Base-by-base conservation (phyloP, 192 early-diverging fungal species). In the Haplosporangium gracile region DNA sequence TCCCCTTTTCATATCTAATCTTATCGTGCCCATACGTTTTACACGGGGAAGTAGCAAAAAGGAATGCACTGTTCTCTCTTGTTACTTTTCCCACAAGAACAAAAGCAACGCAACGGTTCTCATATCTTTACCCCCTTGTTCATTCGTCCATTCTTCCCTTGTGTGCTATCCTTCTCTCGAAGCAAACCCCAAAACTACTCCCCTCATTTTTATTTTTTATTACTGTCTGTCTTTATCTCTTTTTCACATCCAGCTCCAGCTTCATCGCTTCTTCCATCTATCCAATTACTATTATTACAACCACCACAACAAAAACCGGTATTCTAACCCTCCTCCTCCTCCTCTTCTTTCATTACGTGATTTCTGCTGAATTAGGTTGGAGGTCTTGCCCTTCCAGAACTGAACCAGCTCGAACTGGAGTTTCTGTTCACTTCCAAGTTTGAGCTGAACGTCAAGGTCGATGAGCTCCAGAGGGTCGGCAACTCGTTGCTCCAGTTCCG, bases 341-440 rank as follows among this genome's bases (percentile, higher is more conserved):
- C 16, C 47, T 69, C 36, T 71, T 68, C 73, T 65, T 47, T 8
- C 20, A 8, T 57, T 55, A 11, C 24, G 22, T 55, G 10, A 40
- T 26, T 42, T 47, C 65, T 43, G 2, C 4, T 77, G 49, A 26
- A 57, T 16, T 90, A 94, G 92, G 95, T 96, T 34, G 95, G 95
- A 39, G 95, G 95, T 6, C 82, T 96, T 29, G 90, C 93, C 5
- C 80, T 95, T 36, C 85, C 69, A 0, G 95, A 96, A 88, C 81
- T 96, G 78, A 96, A 96, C 82, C 92, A 93, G 78, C 88, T 95
- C 26, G 95, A 96, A 74, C 75, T 96, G 75, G 94, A 96, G 88
- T 91, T 96, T 53, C 78, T 96, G 70, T 95, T 95, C 70, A 85
- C 94, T 9, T 89, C 90, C 63, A 90, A 92, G 69, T 96, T 96